Evolutionary conservation across 306 rosid genomes (phyloP).

Genomic region (Fragaria nilgerrensis): DNA sequence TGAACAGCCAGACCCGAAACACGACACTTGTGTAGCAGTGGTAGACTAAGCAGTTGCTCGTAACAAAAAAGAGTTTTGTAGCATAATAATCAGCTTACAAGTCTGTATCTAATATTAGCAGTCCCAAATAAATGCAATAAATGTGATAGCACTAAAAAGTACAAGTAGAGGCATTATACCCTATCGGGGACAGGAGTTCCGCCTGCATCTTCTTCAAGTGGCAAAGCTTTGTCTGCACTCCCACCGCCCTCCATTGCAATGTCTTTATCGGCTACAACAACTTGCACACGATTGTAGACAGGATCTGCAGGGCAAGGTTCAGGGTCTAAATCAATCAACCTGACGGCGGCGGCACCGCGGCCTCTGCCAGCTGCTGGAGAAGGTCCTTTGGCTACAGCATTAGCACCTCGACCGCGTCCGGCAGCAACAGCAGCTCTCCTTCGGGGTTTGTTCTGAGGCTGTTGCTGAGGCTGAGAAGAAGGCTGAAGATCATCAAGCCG

Average conservation of each 20-base stretch:
- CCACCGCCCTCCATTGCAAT: conserved; percentile 82
- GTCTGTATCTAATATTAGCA: not conserved
- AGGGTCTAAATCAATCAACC: conserved; percentile 74
- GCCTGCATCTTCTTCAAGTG: conserved; percentile 75
- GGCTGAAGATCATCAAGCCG: conserved; percentile 94
- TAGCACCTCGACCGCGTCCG: conserved; percentile 61
- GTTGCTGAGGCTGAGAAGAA: conserved; percentile 43
- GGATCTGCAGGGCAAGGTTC: conserved; percentile 77
- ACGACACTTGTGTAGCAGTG: conserved; percentile 3
- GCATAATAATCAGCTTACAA: not conserved
- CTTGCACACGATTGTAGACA: conserved; percentile 43
- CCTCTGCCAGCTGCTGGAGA: conserved; percentile 80
- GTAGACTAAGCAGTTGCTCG: not conserved
- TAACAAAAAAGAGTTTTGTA: not conserved
- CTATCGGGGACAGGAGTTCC: conserved; percentile 81
- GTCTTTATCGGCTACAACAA: conserved; percentile 64
- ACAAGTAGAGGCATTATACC: conserved; percentile 43
- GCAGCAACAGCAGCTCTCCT: conserved; percentile 73
- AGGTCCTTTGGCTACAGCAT: conserved; percentile 81
- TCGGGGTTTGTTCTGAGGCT: conserved; percentile 67
- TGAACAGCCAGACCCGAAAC: conserved; percentile 2
- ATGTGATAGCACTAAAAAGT: not conserved
- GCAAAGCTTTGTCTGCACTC: conserved; percentile 69
- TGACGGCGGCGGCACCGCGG: conserved; percentile 52
- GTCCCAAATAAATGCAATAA: conserved; percentile 19